Conservation (phyloP, 768 basidiomycete species). For the Mycena galericulata region DNA sequence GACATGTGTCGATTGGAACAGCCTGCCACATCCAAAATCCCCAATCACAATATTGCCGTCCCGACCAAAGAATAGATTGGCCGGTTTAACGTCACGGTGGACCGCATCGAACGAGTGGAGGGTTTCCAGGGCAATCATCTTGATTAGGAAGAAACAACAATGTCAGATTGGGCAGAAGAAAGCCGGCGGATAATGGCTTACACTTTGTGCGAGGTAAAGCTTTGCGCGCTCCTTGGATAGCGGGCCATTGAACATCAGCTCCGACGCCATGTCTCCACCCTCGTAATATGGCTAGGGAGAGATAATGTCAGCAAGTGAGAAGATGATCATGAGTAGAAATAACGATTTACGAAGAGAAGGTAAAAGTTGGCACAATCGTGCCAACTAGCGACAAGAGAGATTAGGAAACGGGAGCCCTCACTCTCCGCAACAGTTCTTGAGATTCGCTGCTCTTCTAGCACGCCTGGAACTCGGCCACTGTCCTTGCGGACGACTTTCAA, state of each 20-base stretch:
- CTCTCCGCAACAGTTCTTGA: constrained; percentile 1
- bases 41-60: constrained; percentile 35
- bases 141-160: neutral
- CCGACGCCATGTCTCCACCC: constrained; percentile 37
- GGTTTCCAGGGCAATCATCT: constrained; percentile 31
- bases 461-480: neutral
- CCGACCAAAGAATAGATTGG: constrained; percentile 34
- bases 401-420: constrained; percentile 22
- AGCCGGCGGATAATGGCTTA: constrained; percentile 20
- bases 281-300: neutral
- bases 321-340: neutral
- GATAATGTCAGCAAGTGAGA: neutral
- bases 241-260: neutral
- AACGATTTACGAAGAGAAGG: constrained; percentile 37
- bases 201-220: constrained; percentile 41
- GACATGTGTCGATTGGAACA: neutral
- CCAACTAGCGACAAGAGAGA: constrained; percentile 41
- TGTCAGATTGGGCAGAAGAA: neutral
- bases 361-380: constrained; percentile 37
- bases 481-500: constrained; percentile 39
- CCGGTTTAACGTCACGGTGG: constrained; percentile 41
- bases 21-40: constrained; percentile 33
- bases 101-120: constrained; percentile 30
- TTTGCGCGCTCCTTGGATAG: constrained; percentile 28
- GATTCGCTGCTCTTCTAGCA: neutral